phyloP scores from a whole-genome alignment of 192 early-diverging fungal genomes.

The Podila epicladia region DNA sequence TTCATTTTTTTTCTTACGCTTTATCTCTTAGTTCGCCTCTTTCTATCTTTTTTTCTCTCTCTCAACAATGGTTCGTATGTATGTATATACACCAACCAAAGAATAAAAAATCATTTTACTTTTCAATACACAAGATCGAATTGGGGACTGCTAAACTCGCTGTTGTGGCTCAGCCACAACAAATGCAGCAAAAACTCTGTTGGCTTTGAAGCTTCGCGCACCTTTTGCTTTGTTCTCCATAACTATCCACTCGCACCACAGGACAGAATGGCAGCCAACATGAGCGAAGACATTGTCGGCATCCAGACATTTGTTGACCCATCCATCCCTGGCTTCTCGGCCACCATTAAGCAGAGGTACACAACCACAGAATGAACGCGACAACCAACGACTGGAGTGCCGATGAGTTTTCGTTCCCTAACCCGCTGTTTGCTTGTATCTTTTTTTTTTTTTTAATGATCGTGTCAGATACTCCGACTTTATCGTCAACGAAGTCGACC shows the following conservation, averaged over 20 bases:
- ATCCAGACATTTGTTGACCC: constrained; percentile 66
- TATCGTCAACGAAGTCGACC: constrained; percentile 92
- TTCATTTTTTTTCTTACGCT: neutral
- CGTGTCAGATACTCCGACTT: constrained; percentile 83
- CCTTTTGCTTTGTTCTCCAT: neutral
- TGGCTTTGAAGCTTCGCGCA: too few relatives aligned
- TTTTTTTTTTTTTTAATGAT: neutral
- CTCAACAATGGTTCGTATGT: too few relatives aligned
- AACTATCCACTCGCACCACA: neutral
- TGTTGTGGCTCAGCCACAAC: neutral
- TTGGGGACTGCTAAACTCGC: neutral
- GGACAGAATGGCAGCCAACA: neutral
- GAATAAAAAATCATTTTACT: neutral
- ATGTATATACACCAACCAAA: neutral
- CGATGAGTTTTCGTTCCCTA: too few relatives aligned
- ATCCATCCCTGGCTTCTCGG: constrained; percentile 60
- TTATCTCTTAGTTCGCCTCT: neutral
- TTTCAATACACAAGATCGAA: neutral
- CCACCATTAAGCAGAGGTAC: constrained; percentile 71
- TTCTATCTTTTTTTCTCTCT: neutral
- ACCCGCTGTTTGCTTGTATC: too few relatives aligned
- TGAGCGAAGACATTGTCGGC: constrained; percentile 73
- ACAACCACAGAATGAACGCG: neutral
- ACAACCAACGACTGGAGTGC: neutral
- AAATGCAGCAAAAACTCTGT: constrained; percentile 3